phyloP scores from a whole-genome alignment of 176 grass and related monocot genomes.

The Avena atlantica region DNA sequence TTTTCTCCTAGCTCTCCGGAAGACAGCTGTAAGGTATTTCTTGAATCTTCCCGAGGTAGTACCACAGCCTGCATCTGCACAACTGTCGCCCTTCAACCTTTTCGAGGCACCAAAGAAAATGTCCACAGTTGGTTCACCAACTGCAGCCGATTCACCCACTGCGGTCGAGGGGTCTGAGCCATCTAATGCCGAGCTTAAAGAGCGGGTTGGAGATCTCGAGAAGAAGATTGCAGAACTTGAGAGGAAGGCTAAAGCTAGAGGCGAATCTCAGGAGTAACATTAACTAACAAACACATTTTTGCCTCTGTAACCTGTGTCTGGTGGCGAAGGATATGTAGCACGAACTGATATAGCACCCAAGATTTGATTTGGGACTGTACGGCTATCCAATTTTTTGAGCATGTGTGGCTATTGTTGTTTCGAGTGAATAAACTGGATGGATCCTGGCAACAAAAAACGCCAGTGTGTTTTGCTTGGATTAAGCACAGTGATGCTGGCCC shows the following conservation, averaged over 20 bases:
- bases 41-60: constrained; percentile 63
- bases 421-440: constrained; percentile 26
- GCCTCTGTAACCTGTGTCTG: constrained; percentile 7
- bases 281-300: constrained; percentile 36
- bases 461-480: neutral
- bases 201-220: constrained; percentile 76
- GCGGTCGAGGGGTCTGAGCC: constrained; percentile 33
- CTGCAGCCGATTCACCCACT: neutral
- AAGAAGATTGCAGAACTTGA: constrained; percentile 79
- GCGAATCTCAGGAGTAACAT: constrained; percentile 48
- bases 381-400: constrained; percentile 4
- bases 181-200: constrained; percentile 61
- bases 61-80: constrained; percentile 36
- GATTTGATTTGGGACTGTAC: neutral
- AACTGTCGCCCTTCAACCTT: constrained; percentile 48
- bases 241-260: constrained; percentile 72
- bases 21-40: constrained; percentile 54
- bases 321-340: neutral
- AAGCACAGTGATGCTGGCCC: neutral
- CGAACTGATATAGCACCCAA: neutral
- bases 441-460: constrained; percentile 17
- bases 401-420: neutral
- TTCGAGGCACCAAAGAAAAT: constrained; percentile 52
- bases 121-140: constrained; percentile 40
- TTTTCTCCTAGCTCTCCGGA: constrained; percentile 56